Evolutionary conservation across 163 green algal species (phyloP), one percentile per base, ranked within the genome.

Genomic region (Picocystis sp.): DNA sequence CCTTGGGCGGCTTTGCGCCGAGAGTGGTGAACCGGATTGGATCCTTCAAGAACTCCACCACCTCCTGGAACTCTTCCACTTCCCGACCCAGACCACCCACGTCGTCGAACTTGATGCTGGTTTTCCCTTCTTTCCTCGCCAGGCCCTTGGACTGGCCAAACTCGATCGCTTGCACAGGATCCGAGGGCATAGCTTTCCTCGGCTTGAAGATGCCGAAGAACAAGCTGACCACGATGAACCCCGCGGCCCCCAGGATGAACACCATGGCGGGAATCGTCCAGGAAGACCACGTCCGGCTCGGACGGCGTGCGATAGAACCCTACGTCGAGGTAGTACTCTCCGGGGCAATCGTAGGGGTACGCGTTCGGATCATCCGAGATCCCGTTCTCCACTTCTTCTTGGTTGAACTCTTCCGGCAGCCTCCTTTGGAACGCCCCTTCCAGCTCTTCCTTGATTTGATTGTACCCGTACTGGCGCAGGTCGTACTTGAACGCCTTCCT

Each of bases 11-110:
- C 49, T 81, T 81, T 3, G 78, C 82, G 13, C 76, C 73, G 23
- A 90, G 64, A 25, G 61, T 65, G 47, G 63, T 58, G 60, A 81
- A 96, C 13, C 65, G 69, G 29, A 72, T 63, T 11, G 90, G 90
- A 59, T 93, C 73, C 57, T 93, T 94, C 11, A 98, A 64, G 63
- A 95, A 97, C 52, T 76, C 68, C 10, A 94, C 77, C 21, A 94
- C 63, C 48, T 86, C 74, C 45, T 78, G 67, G 44, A 97, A 71
- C 61, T 97, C 83, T 2, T 71, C 46, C 47, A 92, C 72, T 0
- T 83, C 82, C 38, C 72, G 68, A 48, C 82, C 89, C 42, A 94
- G 70, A 1, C 89, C 89, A 10, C 84, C 89, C 17, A 98, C 86
- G 60, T 96, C 87, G 14, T 54, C 62, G 56, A 98, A 92, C 13